A percentile compares a stretch with the other conserved stretches of the same genome.
Evolutionary conservation across 2,329 filamentous ascomycete species (phyloP).

Genomic region (Microascus cirrosus): DNA sequence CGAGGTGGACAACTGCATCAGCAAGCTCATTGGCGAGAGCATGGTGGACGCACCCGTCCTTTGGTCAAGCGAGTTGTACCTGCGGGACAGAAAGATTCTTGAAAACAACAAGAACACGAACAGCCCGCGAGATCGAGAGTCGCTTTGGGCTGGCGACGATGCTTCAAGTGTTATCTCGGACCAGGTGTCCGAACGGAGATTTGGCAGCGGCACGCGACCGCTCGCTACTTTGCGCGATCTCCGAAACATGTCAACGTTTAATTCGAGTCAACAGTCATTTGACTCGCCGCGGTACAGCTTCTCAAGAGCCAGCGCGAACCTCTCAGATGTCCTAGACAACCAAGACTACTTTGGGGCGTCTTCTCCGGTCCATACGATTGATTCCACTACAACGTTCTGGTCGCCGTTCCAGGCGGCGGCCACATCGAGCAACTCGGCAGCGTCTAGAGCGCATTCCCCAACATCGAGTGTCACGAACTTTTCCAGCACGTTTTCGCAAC

Average conservation of each 20-base stretch:
- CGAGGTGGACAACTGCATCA: slow-evolving; percentile 78
- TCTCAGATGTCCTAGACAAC: slow-evolving; percentile 57
- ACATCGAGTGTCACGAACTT: slow-evolving; percentile 50
- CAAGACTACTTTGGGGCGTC: slow-evolving; percentile 60
- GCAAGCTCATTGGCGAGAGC: slow-evolving; percentile 73
- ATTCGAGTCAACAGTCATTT: slow-evolving; percentile 58
- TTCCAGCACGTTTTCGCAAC: slow-evolving; percentile 35
- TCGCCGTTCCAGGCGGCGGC: slow-evolving; percentile 67
- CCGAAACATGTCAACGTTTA: slow-evolving; percentile 46
- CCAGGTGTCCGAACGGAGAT: slow-evolving; percentile 30
- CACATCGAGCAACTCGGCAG: slow-evolving; percentile 50
- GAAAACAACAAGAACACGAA: slow-evolving; percentile 22
- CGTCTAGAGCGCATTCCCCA: slow-evolving; percentile 49
- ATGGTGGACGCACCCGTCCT: slow-evolving; percentile 77
- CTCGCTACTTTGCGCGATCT: slow-evolving; percentile 45
- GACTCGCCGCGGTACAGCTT: slow-evolving; percentile 56
- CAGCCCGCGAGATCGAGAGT: slow-evolving; percentile 30
- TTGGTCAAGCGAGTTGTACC: slow-evolving; percentile 85
- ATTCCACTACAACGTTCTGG: slow-evolving; percentile 76
- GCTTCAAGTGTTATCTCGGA: slow-evolving; percentile 43
- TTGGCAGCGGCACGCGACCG: slow-evolving; percentile 27
- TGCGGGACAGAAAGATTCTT: slow-evolving; percentile 58
- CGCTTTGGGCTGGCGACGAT: slow-evolving; percentile 35
- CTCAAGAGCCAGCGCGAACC: slow-evolving; percentile 42
- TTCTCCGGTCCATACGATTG: slow-evolving; percentile 60